phyloP scores from a whole-genome alignment of 768 basidiomycete genomes.

The Xerocomus spinulosus region DNA sequence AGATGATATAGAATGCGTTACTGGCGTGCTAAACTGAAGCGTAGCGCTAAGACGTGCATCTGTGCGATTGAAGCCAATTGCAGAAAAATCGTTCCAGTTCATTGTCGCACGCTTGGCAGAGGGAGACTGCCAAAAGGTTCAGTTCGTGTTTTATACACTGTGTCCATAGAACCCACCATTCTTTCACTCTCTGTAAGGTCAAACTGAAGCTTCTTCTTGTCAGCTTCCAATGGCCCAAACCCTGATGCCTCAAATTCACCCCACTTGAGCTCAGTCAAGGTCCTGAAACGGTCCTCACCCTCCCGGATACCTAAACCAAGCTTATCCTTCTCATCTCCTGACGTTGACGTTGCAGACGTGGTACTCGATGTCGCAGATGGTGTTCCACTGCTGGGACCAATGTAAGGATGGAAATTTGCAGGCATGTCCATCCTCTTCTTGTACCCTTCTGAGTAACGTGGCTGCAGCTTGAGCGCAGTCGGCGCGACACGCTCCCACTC shows the following conservation, averaged over 20 bases:
- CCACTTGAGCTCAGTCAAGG: slow-evolving; percentile 85
- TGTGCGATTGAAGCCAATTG: slow-evolving; percentile 73
- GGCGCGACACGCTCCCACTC: slow-evolving; percentile 79
- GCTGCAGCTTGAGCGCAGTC: slow-evolving; percentile 51
- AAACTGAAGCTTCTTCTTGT: slow-evolving; percentile 79
- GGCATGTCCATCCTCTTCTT: slow-evolving; percentile 75
- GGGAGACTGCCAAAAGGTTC: slow-evolving; percentile 44
- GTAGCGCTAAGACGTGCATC: slow-evolving; percentile 76
- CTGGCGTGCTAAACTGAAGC: slow-evolving; percentile 67
- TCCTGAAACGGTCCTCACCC: slow-evolving; percentile 70
- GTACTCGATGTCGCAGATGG: slow-evolving; percentile 44
- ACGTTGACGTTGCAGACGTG: slow-evolving; percentile 31
- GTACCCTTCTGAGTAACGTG: slow-evolving; percentile 70
- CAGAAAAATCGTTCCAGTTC: slow-evolving; percentile 87
- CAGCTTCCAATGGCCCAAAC: slow-evolving; percentile 51
- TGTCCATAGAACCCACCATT: slow-evolving; percentile 36
- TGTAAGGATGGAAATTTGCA: slow-evolving; percentile 51
- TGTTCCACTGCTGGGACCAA: slow-evolving; percentile 22
- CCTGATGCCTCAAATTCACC: slow-evolving; percentile 86
- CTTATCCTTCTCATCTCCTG: slow-evolving; percentile 31
- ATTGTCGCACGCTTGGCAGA: slow-evolving; percentile 76
- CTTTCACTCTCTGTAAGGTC: slow-evolving; percentile 88
- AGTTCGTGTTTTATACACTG: slow-evolving; percentile 6
- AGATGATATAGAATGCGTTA: slow-evolving; percentile 53
- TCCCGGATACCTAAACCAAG: slow-evolving; percentile 34